phyloP scores from a whole-genome alignment of 805 yeast species.

The Diddensiella caesifluorescens region DNA sequence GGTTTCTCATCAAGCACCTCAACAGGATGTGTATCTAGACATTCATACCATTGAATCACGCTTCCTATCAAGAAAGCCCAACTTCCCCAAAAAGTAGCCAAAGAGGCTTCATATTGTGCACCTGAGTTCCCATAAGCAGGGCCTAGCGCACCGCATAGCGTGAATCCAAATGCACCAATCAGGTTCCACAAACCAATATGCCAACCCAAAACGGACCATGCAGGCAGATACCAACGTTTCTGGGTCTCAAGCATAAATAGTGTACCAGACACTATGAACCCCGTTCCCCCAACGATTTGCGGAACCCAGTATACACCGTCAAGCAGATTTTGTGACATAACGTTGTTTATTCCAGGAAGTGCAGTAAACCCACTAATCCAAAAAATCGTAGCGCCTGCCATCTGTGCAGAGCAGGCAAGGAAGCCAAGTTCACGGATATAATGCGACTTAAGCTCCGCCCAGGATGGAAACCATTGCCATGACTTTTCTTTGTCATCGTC shows the following conservation, averaged over 20 bases:
- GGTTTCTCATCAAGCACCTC: too few species aligned
- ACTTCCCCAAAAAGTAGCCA: slow-evolving; percentile 19
- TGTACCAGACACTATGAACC: slow-evolving; percentile 12
- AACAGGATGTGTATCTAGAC: slow-evolving; percentile 15
- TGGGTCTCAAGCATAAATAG: slow-evolving; percentile 15
- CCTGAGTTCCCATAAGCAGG: slow-evolving; percentile 15
- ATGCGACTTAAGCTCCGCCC: slow-evolving; percentile 9
- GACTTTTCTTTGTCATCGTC: neutral
- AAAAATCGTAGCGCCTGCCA: slow-evolving; percentile 14
- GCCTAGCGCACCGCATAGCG: slow-evolving; percentile 18
- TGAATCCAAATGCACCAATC: slow-evolving; percentile 16
- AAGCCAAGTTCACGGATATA: slow-evolving; percentile 15
- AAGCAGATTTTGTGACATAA: slow-evolving; percentile 10
- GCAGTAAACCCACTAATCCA: slow-evolving; percentile 17
- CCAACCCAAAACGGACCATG: slow-evolving; percentile 14
- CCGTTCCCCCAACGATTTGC: slow-evolving; percentile 15
- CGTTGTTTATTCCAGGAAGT: slow-evolving; percentile 16
- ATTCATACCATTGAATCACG: slow-evolving; percentile 16
- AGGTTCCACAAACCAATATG: slow-evolving; percentile 17
- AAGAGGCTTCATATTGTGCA: slow-evolving; percentile 9
- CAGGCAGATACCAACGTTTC: slow-evolving; percentile 15
- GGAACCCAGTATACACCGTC: slow-evolving; percentile 18
- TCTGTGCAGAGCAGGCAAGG: slow-evolving; percentile 10
- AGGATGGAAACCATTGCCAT: slow-evolving; percentile 14
- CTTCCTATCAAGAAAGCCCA: slow-evolving; percentile 17